Evolutionary conservation across 164 flowering plant genomes (phyloP).

Genomic region (Berberis vulgaris): DNA sequence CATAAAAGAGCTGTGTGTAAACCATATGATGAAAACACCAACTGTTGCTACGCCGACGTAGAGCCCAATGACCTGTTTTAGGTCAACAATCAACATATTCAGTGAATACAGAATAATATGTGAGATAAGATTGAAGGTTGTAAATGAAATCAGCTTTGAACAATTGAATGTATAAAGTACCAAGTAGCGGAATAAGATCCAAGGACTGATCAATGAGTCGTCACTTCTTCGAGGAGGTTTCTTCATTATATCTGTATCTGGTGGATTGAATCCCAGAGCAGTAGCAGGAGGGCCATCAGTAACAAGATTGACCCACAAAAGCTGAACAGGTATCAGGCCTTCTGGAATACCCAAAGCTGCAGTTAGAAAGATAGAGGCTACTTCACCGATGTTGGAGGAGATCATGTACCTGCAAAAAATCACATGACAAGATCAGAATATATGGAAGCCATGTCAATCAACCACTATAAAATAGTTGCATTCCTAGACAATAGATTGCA

Average conservation of each 20-base stretch:
- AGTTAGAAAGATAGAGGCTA: conserved; percentile 82
- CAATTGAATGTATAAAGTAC: conserved; percentile 20
- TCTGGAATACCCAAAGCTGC: conserved; percentile 91
- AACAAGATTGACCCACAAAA: conserved; percentile 93
- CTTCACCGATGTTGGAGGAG: conserved; percentile 92
- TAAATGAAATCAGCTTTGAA: background rate
- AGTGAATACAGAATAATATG: background rate
- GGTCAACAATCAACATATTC: background rate
- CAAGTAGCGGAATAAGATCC: conserved; percentile 89
- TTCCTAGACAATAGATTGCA: too few species aligned
- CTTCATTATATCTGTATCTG: conserved; percentile 83
- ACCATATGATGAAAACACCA: conserved; percentile 83
- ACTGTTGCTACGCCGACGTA: conserved; percentile 89
- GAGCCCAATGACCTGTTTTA: conserved; percentile 63
- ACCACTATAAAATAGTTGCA: background rate
- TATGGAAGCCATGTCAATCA: background rate
- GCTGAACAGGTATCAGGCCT: conserved; percentile 90
- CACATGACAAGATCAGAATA: background rate
- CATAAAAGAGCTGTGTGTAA: conserved; percentile 61
- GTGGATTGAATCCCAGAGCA: conserved; percentile 94
- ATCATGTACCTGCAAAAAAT: conserved; percentile 70
- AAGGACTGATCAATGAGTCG: conserved; percentile 74
- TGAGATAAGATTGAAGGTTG: background rate
- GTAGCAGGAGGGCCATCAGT: conserved; percentile 98
- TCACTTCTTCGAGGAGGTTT: conserved; percentile 82